A percentile compares a stretch with the other conserved stretches of the same genome.
phyloP scores from a whole-genome alignment of 306 rosid species.

The Pterocarpus santalinus region DNA sequence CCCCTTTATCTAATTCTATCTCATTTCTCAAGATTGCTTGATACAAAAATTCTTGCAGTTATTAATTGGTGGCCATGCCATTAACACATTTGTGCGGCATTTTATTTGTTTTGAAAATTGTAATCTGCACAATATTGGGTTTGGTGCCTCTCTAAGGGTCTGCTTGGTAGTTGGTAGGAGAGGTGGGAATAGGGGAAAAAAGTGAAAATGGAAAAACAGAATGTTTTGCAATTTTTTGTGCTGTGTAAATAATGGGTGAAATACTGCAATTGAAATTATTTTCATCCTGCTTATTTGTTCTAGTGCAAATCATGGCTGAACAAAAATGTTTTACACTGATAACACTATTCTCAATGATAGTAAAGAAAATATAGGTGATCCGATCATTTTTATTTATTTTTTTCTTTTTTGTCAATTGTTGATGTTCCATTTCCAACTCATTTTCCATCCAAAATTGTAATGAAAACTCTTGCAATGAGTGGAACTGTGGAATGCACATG shows the following conservation, averaged over 20 bases:
- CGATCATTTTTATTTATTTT: no score
- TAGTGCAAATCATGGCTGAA: neutral
- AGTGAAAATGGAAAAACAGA: neutral
- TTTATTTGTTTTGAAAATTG: neutral
- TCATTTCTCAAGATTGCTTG: neutral
- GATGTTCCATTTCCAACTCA: neutral
- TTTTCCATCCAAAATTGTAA: slow-evolving; percentile 16
- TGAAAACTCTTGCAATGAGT: neutral
- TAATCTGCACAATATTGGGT: slow-evolving; percentile 1
- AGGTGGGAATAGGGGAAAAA: neutral
- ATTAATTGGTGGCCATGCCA: neutral
- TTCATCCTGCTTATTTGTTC: neutral
- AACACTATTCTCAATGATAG: neutral
- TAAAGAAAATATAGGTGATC: no score
- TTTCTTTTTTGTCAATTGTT: no score
- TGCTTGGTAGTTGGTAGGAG: slow-evolving; percentile 17
- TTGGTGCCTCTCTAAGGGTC: neutral
- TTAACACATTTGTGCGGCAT: neutral
- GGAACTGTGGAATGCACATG: slow-evolving; percentile 6
- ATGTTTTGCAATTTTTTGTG: neutral
- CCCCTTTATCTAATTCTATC: neutral
- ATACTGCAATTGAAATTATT: slow-evolving; percentile 3
- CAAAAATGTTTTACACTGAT: neutral
- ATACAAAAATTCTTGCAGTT: neutral
- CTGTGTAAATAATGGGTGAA: neutral